These are phyloP conservation scores for Parastagonospora nodorum DNA, from an alignment of 2,329 filamentous ascomycete species.

Conservation along the genomic window DNA sequence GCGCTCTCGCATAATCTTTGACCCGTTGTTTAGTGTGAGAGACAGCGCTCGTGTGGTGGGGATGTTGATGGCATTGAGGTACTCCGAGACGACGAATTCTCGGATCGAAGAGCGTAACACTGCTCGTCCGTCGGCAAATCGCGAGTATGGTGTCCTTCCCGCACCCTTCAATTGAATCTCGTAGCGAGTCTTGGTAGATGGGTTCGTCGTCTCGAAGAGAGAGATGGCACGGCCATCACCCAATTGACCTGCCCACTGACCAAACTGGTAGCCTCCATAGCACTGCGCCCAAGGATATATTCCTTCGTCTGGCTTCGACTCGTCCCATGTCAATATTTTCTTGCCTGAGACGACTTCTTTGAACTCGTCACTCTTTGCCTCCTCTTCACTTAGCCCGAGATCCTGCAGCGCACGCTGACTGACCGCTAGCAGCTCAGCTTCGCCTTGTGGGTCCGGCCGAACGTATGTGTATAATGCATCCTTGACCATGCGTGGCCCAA, in stretches of 20 bases:
- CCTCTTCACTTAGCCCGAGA: slow-evolving; percentile 72
- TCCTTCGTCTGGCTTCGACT: slow-evolving; percentile 56
- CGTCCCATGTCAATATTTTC: slow-evolving; percentile 77
- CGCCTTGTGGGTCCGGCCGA: slow-evolving; percentile 72
- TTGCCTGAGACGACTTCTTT: slow-evolving; percentile 80
- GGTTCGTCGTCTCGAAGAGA: slow-evolving; percentile 86
- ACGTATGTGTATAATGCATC: slow-evolving; percentile 90
- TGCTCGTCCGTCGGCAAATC: slow-evolving; percentile 94
- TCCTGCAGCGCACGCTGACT: slow-evolving; percentile 79
- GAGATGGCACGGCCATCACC: slow-evolving; percentile 95
- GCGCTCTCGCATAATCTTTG: slow-evolving; percentile 74
- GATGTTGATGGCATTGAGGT: slow-evolving; percentile 81
- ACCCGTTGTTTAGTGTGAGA: slow-evolving; percentile 69
- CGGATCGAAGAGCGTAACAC: slow-evolving; percentile 91
- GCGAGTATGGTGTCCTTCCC: slow-evolving; percentile 89
- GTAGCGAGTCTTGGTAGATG: slow-evolving; percentile 71
- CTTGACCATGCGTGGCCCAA: slow-evolving; percentile 82
- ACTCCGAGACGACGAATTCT: slow-evolving; percentile 92
- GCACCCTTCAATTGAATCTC: slow-evolving; percentile 96
- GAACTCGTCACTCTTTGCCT: slow-evolving; percentile 75
- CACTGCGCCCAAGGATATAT: slow-evolving; percentile 98
- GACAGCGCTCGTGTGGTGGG: slow-evolving; percentile 86
- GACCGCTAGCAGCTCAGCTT: slow-evolving; percentile 79
- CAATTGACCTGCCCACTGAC: slow-evolving; percentile 93
- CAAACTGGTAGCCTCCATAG: slow-evolving; percentile 77